Base-by-base conservation (phyloP, 257 asterid species). In the Nicotiana noctiflora region DNA sequence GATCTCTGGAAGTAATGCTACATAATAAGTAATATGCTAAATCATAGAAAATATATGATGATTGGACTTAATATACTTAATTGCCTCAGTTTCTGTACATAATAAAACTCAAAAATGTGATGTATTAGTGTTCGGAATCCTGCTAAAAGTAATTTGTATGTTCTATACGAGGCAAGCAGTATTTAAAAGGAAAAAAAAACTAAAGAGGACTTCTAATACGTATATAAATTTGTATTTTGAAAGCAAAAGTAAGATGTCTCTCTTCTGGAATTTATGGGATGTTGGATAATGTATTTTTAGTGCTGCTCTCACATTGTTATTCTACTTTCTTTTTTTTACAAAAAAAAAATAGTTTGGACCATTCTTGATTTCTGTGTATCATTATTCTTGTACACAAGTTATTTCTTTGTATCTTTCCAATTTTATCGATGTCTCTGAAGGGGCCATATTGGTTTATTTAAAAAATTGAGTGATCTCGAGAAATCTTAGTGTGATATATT, bases 1-100 rank as follows among this genome's bases (percentile, higher is more conserved):
- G 86, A 89, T 84, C 66, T 89, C 44, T 89, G 90, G 90, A 89
- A 89, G 88, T 89, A 67, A 84, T 81, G 46, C n/a, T 40, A 56
- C 21, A 60, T 18, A 51, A 55, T 57, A 56, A 52, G 13, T 76
- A n/a, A 67, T 53, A 55, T 52, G 80, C 79, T 82, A 77, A 59
- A 53, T 82, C 19, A 66, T 70, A 37, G 77, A 72, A 27, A 75
- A 75, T 46, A 8, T 34, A 29, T 27, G 67, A 34, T 77, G 82
- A 17, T 6, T 32, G 74, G 31, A 52, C 53, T 62, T 79, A 34
- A 60, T 77, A 78, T 74, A 32, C 31, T 21, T 13, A 40, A 40
- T 8, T 81, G 80, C 61, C 57, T 32, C 76, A 75, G 79, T 64
- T 82, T 51, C 14, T 88, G 92, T 87, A 87, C 81, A 87, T 87